A percentile compares a stretch with the other conserved stretches of the same genome.
These are phyloP conservation scores for Zymoseptoria tritici DNA, from an alignment of 2,329 filamentous ascomycete genomes.

Conservation along the genomic window DNA sequence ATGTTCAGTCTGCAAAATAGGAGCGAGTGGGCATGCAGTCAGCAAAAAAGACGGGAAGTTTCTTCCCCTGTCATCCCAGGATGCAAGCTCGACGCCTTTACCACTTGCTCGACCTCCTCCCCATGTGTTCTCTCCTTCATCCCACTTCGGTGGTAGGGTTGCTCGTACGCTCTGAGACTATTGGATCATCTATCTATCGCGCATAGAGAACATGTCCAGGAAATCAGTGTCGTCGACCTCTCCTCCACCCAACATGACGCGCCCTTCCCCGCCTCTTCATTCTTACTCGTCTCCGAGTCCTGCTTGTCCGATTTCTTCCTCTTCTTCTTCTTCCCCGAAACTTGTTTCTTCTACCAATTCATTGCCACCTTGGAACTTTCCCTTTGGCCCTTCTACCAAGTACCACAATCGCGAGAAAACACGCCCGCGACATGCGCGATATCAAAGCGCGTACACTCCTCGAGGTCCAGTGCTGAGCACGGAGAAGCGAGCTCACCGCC, in stretches of 20 bases:
- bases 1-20: no score
- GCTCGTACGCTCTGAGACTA: conserved; percentile 1
- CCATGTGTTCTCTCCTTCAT: background rate
- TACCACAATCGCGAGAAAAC: conserved; percentile 23
- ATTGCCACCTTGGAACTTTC: conserved; percentile 24
- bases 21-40: no score
- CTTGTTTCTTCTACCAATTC: conserved; percentile 1
- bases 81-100: no score
- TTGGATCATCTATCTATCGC: background rate
- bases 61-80: no score
- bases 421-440: conserved; percentile 12
- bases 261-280: conserved; percentile 6
- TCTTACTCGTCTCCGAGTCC: conserved; percentile 5
- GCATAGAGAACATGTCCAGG: background rate
- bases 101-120: background rate
- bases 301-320: conserved; percentile 3
- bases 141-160: conserved; percentile 1
- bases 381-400: conserved; percentile 26
- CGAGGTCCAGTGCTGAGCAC: conserved; percentile 23
- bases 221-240: conserved; percentile 1
- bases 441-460: conserved; percentile 18
- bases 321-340: background rate
- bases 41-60: no score
- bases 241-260: background rate
- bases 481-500: conserved; percentile 23